Percentiles rank a stretch among this genome's conserved stretches.
These are phyloP conservation scores for Penicillium samsonianum DNA, from an alignment of 495 filamentous ascomycete species.

Conservation along the genomic window DNA sequence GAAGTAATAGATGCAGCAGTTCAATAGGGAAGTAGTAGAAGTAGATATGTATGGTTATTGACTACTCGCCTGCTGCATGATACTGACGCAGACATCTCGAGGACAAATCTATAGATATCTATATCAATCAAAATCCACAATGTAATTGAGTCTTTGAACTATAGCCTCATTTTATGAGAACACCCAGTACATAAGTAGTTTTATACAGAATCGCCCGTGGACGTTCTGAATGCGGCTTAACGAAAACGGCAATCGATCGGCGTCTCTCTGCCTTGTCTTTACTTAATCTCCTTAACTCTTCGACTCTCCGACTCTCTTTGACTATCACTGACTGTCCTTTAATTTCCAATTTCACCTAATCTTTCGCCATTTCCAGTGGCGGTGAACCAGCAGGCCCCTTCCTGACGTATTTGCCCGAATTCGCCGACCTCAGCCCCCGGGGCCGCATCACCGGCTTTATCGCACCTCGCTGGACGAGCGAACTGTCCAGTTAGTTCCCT, in stretches of 20 bases:
- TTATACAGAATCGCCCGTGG: background rate
- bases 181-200: background rate
- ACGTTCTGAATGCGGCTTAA: background rate
- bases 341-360: background rate
- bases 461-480: conserved; percentile 1
- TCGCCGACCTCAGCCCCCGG: conserved; percentile 8
- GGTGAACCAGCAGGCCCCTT: background rate
- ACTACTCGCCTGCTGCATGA: too few relatives aligned
- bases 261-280: background rate
- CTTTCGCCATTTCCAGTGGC: background rate
- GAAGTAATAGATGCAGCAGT: too few relatives aligned
- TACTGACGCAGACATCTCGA: background rate
- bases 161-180: background rate
- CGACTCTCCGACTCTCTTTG: background rate
- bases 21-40: background rate
- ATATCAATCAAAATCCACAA: background rate
- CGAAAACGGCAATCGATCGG: conserved; percentile 15
- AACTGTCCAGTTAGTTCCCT: background rate
- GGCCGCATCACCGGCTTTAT: background rate
- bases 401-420: conserved; percentile 15
- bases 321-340: background rate
- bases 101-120: background rate
- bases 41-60: too few relatives aligned
- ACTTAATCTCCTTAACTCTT: background rate
- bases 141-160: background rate